Base-by-base conservation (phyloP, 306 rosid genomes). In the Gastrolobium villosum region DNA sequence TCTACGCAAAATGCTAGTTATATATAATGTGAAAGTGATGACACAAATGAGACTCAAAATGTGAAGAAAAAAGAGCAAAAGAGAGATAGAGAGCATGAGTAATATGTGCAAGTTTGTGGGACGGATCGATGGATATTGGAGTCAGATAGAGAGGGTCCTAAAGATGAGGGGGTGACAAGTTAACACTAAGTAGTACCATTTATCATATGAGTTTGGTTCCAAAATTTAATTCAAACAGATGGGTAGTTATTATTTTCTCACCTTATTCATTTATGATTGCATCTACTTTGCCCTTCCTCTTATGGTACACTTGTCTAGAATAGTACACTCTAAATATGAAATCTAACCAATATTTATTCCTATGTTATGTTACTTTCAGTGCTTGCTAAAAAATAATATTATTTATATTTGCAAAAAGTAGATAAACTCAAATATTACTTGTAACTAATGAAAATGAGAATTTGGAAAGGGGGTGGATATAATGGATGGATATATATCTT, bases 121-220 rank as follows among this genome's bases (percentile, higher is more conserved):
- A 9, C 26, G 0, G 26, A 20, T 20, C 26, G 67, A 62, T 6
- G 8, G 0, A 11, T 11, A 59, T 61, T 60, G 10, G 44, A 74
- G 26, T 9, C 26, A 15, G 14, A 40, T n/a, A 32, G 34, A 64
- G 44, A 7, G 44, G 54, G 7, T 45, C 67, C 62, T 49, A 39
- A 63, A 48, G 53, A 39, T 36, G 20, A 68, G 53, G 70, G 41
- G 45, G 43, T 40, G 77, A 48, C 41, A 49, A 54, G 56, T 41
- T 6, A 65, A 56, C 43, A 41, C 0, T 53, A 65, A 50, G 39
- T 50, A 46, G 49, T 20, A 7, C 31, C 37, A 6, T 13, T 15
- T 26, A 36, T 41, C 35, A 8, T 6, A 60, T 48, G 49, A 43
- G 84, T 79, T 85, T 79, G 84, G 89, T 82, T 82, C 46, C 54